Conservation (phyloP, 306 rosid species). For the Lupinus albus region DNA sequence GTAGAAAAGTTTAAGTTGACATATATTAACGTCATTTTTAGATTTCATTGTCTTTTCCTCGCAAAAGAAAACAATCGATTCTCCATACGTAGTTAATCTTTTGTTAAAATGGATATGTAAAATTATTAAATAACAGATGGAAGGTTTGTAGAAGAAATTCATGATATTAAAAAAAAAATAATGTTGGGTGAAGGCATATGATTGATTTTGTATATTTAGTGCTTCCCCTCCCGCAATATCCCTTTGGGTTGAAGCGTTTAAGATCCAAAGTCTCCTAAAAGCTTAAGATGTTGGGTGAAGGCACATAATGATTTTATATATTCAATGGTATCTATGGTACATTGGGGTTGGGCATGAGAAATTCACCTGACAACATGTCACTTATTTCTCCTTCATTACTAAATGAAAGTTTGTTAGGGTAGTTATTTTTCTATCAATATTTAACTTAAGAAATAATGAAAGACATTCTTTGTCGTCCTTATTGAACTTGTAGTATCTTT, state of each 20-base stretch:
- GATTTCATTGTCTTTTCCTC: no score
- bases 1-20: no score
- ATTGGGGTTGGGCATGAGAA: slow-evolving; percentile 2
- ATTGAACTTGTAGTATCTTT: not conserved
- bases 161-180: not conserved
- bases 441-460: not conserved
- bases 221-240: no score
- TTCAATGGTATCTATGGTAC: not conserved
- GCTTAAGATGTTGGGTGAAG: no score
- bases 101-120: no score
- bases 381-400: not conserved
- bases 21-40: no score
- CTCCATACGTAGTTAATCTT: no score
- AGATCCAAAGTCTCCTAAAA: no score
- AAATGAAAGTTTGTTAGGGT: slow-evolving; percentile 6
- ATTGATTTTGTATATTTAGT: no score
- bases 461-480: not conserved
- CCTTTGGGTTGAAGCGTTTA: no score
- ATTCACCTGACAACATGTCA: not conserved
- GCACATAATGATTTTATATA: not conserved
- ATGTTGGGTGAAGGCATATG: no score
- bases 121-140: not conserved
- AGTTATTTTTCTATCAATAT: not conserved
- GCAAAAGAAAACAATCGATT: no score
- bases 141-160: not conserved